These are phyloP conservation scores for Castanopsis chinensis DNA, from an alignment of 306 rosid genomes.

Conservation along the genomic window DNA sequence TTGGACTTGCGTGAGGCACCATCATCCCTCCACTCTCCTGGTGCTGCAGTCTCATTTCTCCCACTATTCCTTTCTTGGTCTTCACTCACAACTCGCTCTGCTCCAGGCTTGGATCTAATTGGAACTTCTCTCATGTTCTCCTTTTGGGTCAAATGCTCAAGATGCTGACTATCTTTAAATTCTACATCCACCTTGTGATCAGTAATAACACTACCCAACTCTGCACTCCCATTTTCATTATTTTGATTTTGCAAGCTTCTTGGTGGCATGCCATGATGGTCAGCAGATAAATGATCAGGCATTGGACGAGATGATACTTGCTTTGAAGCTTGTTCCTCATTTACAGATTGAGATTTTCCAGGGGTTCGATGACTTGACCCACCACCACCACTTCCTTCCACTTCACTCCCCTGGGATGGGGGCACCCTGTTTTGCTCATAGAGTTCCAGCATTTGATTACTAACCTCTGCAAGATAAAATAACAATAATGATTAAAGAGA, in stretches of 20 bases:
- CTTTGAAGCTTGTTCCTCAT: conserved; percentile 66
- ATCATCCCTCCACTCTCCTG: conserved; percentile 59
- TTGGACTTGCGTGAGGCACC: conserved; percentile 21
- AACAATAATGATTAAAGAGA: not conserved
- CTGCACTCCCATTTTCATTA: conserved; percentile 60
- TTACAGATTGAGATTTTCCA: conserved; percentile 47
- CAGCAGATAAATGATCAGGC: conserved; percentile 47
- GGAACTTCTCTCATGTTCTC: conserved; percentile 52
- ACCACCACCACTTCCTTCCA: conserved; percentile 62
- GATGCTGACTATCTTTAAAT: conserved; percentile 46
- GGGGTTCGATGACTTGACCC: conserved; percentile 45
- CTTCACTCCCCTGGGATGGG: conserved; percentile 54
- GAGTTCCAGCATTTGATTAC: conserved; percentile 98
- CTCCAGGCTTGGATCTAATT: conserved; percentile 37
- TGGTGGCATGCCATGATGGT: conserved; percentile 48
- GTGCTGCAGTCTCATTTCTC: conserved; percentile 57
- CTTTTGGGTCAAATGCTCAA: conserved; percentile 33
- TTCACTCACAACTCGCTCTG: conserved; percentile 45
- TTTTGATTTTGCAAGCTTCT: conserved; percentile 45
- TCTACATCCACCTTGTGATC: conserved; percentile 59
- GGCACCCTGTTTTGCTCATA: conserved; percentile 86
- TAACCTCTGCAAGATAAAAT: conserved; percentile 69
- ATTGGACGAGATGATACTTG: conserved; percentile 51
- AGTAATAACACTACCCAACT: conserved; percentile 32
- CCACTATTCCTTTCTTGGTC: conserved; percentile 50